These are phyloP conservation scores for Erythrophleum fordii DNA, from an alignment of 306 rosid species.

Conservation along the genomic window DNA sequence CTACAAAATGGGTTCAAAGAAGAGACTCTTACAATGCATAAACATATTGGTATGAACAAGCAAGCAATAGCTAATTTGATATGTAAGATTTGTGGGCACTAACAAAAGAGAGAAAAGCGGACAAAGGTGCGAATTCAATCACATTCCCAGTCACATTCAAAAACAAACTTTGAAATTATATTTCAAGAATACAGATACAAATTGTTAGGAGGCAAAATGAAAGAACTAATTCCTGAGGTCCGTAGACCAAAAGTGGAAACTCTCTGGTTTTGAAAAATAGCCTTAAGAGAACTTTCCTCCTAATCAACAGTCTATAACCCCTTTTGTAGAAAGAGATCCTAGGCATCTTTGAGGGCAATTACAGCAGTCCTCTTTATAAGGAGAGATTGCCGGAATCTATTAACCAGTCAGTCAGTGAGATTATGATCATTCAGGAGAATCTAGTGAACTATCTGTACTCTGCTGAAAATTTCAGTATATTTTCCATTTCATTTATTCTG, in stretches of 20 bases:
- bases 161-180: background rate
- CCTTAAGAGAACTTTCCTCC: no score
- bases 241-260: background rate
- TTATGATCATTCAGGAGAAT: conserved; percentile 38
- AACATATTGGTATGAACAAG: conserved; percentile 21
- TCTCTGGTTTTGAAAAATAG: conserved; percentile 10
- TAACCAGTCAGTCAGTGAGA: conserved; percentile 27
- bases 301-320: background rate
- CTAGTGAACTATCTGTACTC: conserved; percentile 15
- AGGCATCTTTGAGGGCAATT: conserved; percentile 25
- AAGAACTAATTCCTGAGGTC: conserved; percentile 35
- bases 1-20: background rate
- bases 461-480: background rate
- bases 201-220: conserved; percentile 25
- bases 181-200: conserved; percentile 18
- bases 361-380: background rate
- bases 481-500: conserved; percentile 30
- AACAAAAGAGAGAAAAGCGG: conserved; percentile 18
- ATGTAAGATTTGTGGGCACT: conserved; percentile 36
- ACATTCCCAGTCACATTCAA: background rate
- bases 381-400: conserved; percentile 35
- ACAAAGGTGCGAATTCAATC: conserved; percentile 5
- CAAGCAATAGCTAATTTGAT: conserved; percentile 28
- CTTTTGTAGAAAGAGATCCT: background rate
- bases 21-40: conserved; percentile 8